phyloP scores from a whole-genome alignment of 1,284 basidiomycete genomes.

The Ganoderma meredithae region DNA sequence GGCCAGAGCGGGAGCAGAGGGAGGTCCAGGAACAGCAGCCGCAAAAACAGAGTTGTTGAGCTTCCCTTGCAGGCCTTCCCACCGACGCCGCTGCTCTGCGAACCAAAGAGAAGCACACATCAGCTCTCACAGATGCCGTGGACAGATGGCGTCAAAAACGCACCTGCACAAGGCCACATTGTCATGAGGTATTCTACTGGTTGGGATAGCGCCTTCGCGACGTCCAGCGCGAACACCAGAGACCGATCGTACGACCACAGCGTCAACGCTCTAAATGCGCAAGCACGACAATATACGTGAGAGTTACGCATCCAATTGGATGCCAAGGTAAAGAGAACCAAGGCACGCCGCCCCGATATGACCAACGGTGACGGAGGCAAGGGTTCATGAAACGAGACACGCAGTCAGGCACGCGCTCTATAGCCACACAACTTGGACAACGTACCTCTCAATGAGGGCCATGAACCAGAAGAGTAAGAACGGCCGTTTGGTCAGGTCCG shows the following conservation, averaged over 20 bases:
- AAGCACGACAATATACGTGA: constrained; percentile 14
- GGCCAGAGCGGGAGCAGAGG: constrained; percentile 19
- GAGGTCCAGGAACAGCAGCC: constrained; percentile 50
- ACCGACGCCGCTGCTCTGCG: constrained; percentile 61
- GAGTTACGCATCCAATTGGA: constrained; percentile 9
- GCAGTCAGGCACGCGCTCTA: constrained; percentile 27
- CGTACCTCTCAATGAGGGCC: constrained; percentile 71
- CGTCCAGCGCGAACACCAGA: constrained; percentile 68
- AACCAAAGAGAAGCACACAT: background rate
- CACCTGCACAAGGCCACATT: constrained; percentile 75
- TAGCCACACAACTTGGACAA: constrained; percentile 17
- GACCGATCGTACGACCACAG: constrained; percentile 71
- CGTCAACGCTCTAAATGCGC: constrained; percentile 55
- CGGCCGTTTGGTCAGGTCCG: constrained; percentile 55
- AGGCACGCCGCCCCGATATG: constrained; percentile 10
- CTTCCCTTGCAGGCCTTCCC: constrained; percentile 54
- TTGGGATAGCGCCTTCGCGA: constrained; percentile 65
- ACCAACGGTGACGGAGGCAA: constrained; percentile 13
- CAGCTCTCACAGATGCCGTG: background rate
- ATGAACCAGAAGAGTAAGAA: constrained; percentile 83
- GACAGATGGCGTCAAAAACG: constrained; percentile 24
- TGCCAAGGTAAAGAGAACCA: constrained; percentile 1
- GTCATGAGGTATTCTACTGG: constrained; percentile 71
- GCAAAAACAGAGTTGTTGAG: constrained; percentile 56
- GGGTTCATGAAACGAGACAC: constrained; percentile 3